Conservation (phyloP, 441 rosid species). For the Populus tomentosa region DNA sequence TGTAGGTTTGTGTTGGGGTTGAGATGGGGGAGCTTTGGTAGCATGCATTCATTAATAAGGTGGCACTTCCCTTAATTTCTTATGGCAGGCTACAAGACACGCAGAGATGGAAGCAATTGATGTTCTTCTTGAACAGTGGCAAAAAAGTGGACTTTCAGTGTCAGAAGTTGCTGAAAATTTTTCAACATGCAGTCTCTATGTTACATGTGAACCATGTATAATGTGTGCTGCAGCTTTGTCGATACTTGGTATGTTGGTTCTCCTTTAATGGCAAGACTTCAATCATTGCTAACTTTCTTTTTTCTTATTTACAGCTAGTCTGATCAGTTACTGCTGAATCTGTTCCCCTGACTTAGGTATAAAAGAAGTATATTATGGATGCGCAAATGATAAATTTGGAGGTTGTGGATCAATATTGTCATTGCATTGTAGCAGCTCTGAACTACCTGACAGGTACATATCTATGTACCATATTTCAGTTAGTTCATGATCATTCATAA, state of each 20-base stretch:
- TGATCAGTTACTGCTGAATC: neutral
- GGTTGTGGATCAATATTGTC: slow-evolving; percentile 86
- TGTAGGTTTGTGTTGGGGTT: neutral
- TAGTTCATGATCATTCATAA: neutral
- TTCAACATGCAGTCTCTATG: slow-evolving; percentile 63
- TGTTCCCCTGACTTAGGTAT: slow-evolving; percentile 35
- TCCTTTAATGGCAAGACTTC: neutral
- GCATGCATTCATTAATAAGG: neutral
- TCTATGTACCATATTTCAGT: neutral
- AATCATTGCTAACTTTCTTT: neutral
- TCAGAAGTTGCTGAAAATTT: slow-evolving; percentile 58
- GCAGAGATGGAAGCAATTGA: slow-evolving; percentile 97
- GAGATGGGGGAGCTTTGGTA: neutral
- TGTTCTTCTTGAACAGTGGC: slow-evolving; percentile 61
- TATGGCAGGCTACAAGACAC: slow-evolving; percentile 72
- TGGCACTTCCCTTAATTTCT: slow-evolving; percentile 5
- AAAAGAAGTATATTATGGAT: slow-evolving; percentile 71
- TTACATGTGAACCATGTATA: slow-evolving; percentile 94
- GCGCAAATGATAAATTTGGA: slow-evolving; percentile 82
- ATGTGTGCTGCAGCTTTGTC: slow-evolving; percentile 93
- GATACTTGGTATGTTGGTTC: slow-evolving; percentile 47
- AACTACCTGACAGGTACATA: slow-evolving; percentile 32
- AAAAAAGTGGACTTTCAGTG: slow-evolving; percentile 42
- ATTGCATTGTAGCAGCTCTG: slow-evolving; percentile 42
- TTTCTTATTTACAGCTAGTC: neutral